Evolutionary conservation across 164 flowering plant species (phyloP).

Genomic region (Annona cherimola): DNA sequence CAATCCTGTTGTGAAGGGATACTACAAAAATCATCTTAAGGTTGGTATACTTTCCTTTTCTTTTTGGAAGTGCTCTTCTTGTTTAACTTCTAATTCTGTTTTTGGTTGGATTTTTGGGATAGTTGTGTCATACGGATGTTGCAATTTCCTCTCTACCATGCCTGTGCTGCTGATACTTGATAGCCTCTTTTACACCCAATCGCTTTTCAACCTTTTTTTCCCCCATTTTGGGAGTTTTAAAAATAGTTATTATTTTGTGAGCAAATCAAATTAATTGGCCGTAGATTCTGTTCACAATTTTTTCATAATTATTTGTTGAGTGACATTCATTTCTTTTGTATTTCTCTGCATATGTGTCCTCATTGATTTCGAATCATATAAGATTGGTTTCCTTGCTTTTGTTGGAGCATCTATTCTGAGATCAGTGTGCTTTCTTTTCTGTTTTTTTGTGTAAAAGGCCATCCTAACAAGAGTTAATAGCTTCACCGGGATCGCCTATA

Average conservation of each 20-base stretch:
- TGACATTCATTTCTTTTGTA: background rate
- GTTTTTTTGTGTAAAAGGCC: conserved; percentile 25
- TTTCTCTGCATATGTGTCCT: background rate
- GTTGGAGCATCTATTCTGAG: background rate
- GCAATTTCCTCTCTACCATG: background rate
- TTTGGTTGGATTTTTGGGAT: background rate
- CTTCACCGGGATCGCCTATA: conserved; percentile 59
- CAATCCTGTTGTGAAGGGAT: conserved; percentile 52
- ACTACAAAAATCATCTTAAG: conserved; percentile 55
- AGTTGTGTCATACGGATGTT: background rate
- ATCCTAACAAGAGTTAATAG: conserved; percentile 62
- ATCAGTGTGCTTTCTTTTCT: background rate
- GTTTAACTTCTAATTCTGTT: background rate
- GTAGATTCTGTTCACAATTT: background rate
- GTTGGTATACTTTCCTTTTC: background rate
- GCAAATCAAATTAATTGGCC: background rate
- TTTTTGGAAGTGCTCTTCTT: too few species aligned
- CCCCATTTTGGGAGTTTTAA: background rate
- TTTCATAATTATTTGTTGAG: background rate
- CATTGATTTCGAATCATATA: background rate
- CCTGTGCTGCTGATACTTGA: background rate
- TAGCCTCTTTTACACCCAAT: background rate
- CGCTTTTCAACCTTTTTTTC: background rate
- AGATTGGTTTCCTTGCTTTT: background rate
- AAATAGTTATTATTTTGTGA: too few species aligned